Evolutionary conservation across 2,329 filamentous ascomycete species (phyloP).

Genomic region (Byssothecium circinans): DNA sequence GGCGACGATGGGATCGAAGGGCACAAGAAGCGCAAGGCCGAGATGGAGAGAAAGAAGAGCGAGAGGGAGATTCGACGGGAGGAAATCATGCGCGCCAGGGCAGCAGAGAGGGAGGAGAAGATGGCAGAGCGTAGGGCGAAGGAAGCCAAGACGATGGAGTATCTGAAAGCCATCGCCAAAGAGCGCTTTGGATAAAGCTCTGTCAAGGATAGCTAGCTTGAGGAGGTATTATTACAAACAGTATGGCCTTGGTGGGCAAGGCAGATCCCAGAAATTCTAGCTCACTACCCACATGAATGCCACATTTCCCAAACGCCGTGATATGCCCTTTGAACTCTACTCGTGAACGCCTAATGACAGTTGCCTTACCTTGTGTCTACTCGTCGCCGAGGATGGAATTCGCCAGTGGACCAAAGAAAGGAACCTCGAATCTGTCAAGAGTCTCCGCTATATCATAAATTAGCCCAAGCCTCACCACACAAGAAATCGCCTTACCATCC

Average conservation of each 20-base stretch:
- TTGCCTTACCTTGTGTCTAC: constrained; percentile 38
- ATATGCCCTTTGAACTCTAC: not conserved
- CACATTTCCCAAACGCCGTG: no score
- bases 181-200: constrained; percentile 62
- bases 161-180: constrained; percentile 76
- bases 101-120: constrained; percentile 78
- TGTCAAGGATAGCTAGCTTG: no score
- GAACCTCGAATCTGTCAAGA: constrained; percentile 74
- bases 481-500: constrained; percentile 64
- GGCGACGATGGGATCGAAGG: constrained; percentile 67
- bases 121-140: constrained; percentile 69
- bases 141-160: constrained; percentile 82
- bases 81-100: constrained; percentile 73
- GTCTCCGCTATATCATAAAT: constrained; percentile 56
- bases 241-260: not conserved
- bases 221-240: no score
- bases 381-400: constrained; percentile 92
- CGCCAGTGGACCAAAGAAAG: constrained; percentile 81
- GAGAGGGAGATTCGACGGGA: constrained; percentile 82
- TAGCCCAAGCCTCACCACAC: constrained; percentile 12
- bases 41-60: constrained; percentile 71
- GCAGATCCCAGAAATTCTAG: not conserved
- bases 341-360: not conserved
- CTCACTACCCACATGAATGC: no score
- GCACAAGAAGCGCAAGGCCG: constrained; percentile 67